Evolutionary conservation across 148 eudicot genomes (phyloP), one percentile per base, ranked within the genome.

Genomic region (Fallopia convolvulus): DNA sequence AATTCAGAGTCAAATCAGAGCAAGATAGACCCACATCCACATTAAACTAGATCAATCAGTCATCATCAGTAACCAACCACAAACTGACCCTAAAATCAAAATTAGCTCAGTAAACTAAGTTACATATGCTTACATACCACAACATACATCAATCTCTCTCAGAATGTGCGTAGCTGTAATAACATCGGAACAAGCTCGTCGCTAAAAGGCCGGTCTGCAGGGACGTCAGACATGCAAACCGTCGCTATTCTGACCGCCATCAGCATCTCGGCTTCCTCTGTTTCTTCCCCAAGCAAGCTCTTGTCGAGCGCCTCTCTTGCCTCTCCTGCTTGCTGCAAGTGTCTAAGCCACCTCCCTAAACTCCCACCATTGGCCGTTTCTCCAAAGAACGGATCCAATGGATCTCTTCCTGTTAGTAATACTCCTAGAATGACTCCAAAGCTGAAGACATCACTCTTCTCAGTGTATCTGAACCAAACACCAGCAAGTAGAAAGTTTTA

Each of bases 151-250:
- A 21, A 68, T 68, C 20, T 40, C 5, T 36, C 76, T 81, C 81
- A 94, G 86, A 94, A 92, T 79, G 97, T 94, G 80, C 92, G 90
- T 72, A 94, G 86, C 76, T 90, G 98, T 77, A 93, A 89, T 78
- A 94, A 93, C 98, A 94, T 94, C 30, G 97, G 87, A 66, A 92
- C 97, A 75, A 94, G 97, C 83, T 94, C 98, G 72, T 94, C 97
- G 55, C 88, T 92, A 4, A 92, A 92, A 83, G 97, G 98, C 3
- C 98, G 88, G 78, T 94, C 97, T 7, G 91, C 92, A 66, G 97
- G 97, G 79, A 85, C 80, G 74, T 94, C 97, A 5, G 96, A 92
- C 80, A 89, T 82, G 85, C 98, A 94, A 15, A 87, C 91, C 1
- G 89, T 91, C 0, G 98, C 97, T 78, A 94, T 92, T 80, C 89